Evolutionary conservation across 177 flowering plant species (phyloP).

Genomic region (Vitis hybrid): DNA sequence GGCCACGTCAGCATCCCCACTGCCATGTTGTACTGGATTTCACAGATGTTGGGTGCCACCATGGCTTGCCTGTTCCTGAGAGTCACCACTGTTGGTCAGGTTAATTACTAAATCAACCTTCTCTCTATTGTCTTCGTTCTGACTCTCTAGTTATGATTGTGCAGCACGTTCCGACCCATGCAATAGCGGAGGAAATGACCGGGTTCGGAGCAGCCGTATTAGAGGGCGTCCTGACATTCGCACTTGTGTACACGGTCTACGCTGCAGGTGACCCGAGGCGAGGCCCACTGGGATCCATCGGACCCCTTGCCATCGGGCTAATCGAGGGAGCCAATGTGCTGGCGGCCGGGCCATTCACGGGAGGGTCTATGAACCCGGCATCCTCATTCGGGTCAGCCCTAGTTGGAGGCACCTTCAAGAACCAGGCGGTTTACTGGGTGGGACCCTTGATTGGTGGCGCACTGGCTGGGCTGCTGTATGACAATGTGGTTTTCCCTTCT

Average conservation of each 20-base stretch:
- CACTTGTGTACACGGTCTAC: slow-evolving; percentile 63
- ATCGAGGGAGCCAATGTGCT: slow-evolving; percentile 68
- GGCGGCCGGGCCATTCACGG: slow-evolving; percentile 77
- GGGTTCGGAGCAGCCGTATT: slow-evolving; percentile 74
- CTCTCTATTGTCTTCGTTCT: not conserved
- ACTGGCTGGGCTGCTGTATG: slow-evolving; percentile 67
- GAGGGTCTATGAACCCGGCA: slow-evolving; percentile 92
- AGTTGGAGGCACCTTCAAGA: slow-evolving; percentile 66
- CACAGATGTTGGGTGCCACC: slow-evolving; percentile 67
- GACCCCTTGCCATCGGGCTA: slow-evolving; percentile 61
- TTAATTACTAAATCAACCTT: not conserved
- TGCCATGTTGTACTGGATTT: slow-evolving; percentile 70
- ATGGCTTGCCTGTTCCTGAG: slow-evolving; percentile 65
- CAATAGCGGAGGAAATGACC: slow-evolving; percentile 70
- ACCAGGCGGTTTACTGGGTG: slow-evolving; percentile 88
- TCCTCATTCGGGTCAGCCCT: slow-evolving; percentile 69
- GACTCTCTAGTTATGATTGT: not conserved
- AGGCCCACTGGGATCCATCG: slow-evolving; percentile 39
- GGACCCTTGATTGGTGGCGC: slow-evolving; percentile 82
- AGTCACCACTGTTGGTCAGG: slow-evolving; percentile 53
- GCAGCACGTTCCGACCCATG: slow-evolving; percentile 56
- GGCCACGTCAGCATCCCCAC: slow-evolving; percentile 66
- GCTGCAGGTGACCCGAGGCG: slow-evolving; percentile 60
- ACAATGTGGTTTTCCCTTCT: slow-evolving; percentile 62
- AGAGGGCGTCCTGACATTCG: slow-evolving; percentile 71